Percentiles rank a stretch among this genome's conserved stretches.
These are phyloP conservation scores for Termitomyces sp. DNA, from an alignment of 768 basidiomycete genomes.

Conservation along the genomic window DNA sequence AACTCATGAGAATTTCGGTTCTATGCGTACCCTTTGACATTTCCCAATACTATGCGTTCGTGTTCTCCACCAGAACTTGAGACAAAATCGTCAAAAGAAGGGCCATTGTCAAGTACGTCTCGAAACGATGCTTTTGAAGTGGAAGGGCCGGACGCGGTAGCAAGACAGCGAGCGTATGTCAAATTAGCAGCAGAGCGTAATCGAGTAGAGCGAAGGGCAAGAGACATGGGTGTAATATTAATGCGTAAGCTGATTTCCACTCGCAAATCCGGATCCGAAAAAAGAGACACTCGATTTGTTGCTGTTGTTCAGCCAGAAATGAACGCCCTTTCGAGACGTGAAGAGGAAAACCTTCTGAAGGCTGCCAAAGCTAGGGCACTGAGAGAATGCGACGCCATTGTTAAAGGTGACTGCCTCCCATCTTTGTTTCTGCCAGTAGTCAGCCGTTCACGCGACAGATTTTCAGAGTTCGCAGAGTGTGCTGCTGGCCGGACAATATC, in stretches of 20 bases:
- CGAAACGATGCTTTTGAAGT: slow-evolving; percentile 38
- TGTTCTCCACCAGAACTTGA: slow-evolving; percentile 34
- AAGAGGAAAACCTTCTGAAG: slow-evolving; percentile 83
- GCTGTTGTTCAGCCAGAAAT: slow-evolving; percentile 29
- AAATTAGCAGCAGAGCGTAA: slow-evolving; percentile 16
- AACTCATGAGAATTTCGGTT: not conserved
- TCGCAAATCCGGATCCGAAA: not conserved
- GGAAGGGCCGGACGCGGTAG: slow-evolving; percentile 37
- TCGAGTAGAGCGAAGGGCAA: slow-evolving; percentile 5
- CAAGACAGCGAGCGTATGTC: slow-evolving; percentile 36
- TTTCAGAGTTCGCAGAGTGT: slow-evolving; percentile 78
- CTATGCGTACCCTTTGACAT: slow-evolving; percentile 48
- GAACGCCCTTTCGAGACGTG: slow-evolving; percentile 82
- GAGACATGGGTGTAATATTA: slow-evolving; percentile 1
- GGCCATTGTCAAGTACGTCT: slow-evolving; percentile 56
- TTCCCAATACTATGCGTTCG: slow-evolving; percentile 67
- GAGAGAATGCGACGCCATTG: slow-evolving; percentile 69
- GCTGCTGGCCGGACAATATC: slow-evolving; percentile 76
- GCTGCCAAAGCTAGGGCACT: slow-evolving; percentile 75
- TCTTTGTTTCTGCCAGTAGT: not conserved
- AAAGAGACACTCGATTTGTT: not conserved
- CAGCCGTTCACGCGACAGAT: not conserved
- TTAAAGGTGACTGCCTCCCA: slow-evolving; percentile 49
- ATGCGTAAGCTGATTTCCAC: not conserved
- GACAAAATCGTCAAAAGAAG: slow-evolving; percentile 78